Percentiles rank a stretch among this genome's conserved stretches.
Conservation (phyloP, 192 early-diverging fungal species). For the Umbelopsis isabellina region DNA sequence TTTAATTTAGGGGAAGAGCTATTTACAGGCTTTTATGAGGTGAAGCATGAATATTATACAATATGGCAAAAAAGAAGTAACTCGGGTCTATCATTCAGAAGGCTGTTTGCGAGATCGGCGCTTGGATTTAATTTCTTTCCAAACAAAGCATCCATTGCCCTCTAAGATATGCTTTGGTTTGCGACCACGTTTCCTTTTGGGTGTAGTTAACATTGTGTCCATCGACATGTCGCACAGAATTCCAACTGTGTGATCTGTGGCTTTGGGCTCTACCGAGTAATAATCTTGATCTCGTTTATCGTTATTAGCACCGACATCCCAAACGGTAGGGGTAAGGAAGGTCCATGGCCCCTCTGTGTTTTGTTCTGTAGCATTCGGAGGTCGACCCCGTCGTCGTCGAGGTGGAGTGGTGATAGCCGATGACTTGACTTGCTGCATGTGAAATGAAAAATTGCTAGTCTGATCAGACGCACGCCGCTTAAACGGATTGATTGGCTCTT, state of each 20-base stretch:
- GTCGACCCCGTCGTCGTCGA: constrained; percentile 34
- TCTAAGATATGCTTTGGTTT: constrained; percentile 21
- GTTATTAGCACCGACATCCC: constrained; percentile 25
- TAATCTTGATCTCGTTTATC: constrained; percentile 16
- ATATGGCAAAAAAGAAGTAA: not conserved
- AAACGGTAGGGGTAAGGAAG: constrained; percentile 43
- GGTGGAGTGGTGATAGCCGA: not conserved
- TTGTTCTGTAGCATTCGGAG: constrained; percentile 27
- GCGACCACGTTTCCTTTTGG: constrained; percentile 22
- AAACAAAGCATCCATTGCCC: constrained; percentile 25
- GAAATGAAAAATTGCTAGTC: not conserved
- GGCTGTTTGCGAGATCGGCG: constrained; percentile 10
- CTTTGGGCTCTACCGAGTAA: not conserved
- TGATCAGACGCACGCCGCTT: constrained; percentile 15
- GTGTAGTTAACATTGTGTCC: constrained; percentile 10
- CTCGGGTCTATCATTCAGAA: not conserved
- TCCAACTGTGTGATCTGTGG: constrained; percentile 2
- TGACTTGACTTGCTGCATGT: not conserved
- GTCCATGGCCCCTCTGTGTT: constrained; percentile 31
- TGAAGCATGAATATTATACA: not conserved
- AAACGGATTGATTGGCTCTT: not conserved
- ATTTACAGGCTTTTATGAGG: too few species aligned
- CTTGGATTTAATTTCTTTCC: constrained; percentile 26
- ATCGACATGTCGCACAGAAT: constrained; percentile 15
- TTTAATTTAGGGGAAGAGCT: too few species aligned